These are phyloP conservation scores for Aspergillus carlsbadensis DNA, from an alignment of 495 filamentous ascomycete genomes.

Conservation along the genomic window DNA sequence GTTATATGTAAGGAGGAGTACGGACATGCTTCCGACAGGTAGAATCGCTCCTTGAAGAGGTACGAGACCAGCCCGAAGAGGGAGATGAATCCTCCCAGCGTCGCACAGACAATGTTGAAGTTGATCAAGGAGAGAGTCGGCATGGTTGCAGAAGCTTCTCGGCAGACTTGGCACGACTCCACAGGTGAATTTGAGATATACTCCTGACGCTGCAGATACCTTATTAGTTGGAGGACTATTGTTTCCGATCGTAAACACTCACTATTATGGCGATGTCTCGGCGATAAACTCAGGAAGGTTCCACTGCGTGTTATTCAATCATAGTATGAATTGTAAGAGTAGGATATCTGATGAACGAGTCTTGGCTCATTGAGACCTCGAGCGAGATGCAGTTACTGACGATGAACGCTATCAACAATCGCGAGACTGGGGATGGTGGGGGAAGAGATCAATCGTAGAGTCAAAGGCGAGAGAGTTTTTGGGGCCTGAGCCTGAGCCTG, in stretches of 20 bases:
- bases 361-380: slow-evolving; percentile 22
- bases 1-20: slow-evolving; percentile 8
- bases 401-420: neutral
- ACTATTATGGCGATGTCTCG: neutral
- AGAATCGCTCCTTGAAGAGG: slow-evolving; percentile 85
- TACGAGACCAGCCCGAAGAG: slow-evolving; percentile 88
- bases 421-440: neutral
- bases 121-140: slow-evolving; percentile 75
- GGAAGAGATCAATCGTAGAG: neutral
- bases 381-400: neutral
- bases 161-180: neutral
- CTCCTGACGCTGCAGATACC: neutral
- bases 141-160: slow-evolving; percentile 46
- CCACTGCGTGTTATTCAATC: slow-evolving; percentile 47
- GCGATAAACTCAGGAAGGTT: neutral
- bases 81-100: slow-evolving; percentile 83
- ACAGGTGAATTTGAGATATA: neutral
- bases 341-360: neutral
- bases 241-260: neutral
- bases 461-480: neutral
- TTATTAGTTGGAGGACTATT: neutral
- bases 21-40: slow-evolving; percentile 86
- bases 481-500: neutral
- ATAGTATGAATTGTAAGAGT: slow-evolving; percentile 24
- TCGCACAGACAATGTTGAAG: slow-evolving; percentile 86